Conservation (phyloP, 2,329 filamentous ascomycete genomes). For the Beauveria asiatica region DNA sequence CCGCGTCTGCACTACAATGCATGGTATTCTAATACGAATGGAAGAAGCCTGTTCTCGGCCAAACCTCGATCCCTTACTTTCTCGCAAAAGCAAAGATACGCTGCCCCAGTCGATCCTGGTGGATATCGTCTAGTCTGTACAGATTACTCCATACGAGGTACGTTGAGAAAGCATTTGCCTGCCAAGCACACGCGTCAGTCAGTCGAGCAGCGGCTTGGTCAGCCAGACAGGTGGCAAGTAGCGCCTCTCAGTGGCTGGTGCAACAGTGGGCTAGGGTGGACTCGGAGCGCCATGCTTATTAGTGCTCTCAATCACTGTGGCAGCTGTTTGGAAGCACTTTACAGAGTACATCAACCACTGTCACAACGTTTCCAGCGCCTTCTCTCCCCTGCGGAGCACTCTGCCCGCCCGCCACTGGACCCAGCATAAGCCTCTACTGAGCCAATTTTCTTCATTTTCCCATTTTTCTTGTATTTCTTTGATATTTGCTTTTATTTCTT, state of each 20-base stretch:
- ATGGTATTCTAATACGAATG: conserved; percentile 3
- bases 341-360: neutral
- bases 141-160: too few species aligned
- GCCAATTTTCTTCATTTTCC: neutral
- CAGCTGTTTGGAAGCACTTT: neutral
- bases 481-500: neutral
- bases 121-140: conserved; percentile 15
- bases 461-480: neutral
- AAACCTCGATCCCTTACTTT: conserved; percentile 6
- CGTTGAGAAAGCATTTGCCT: neutral
- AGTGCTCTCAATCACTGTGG: neutral
- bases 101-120: conserved; percentile 20
- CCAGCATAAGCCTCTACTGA: neutral
- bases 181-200: too few species aligned
- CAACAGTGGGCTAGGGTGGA: neutral
- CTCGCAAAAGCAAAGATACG: conserved; percentile 12
- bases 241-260: neutral
- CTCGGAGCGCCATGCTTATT: neutral
- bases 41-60: neutral
- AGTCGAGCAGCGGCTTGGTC: neutral
- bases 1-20: neutral
- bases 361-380: neutral
- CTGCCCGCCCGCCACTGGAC: neutral
- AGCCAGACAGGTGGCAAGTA: neutral
- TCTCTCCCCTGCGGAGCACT: neutral